Conservation (phyloP, 2,329 filamentous ascomycete species). For the Fusarium sp. region DNA sequence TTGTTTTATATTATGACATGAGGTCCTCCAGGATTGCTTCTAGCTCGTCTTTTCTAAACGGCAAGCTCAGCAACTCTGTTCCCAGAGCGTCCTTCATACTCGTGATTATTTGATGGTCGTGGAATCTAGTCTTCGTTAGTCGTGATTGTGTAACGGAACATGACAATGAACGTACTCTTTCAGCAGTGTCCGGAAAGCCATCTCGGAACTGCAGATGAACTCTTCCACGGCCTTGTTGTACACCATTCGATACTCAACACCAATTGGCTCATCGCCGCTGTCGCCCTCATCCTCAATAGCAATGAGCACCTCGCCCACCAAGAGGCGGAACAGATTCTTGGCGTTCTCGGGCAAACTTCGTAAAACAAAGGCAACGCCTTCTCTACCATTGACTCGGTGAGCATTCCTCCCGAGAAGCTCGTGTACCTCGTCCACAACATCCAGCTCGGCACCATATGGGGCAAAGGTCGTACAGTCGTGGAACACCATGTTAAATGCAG, state of each 20-base stretch:
- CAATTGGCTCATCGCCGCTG: constrained; percentile 63
- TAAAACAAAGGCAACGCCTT: constrained; percentile 91
- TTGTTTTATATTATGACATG: constrained; percentile 41
- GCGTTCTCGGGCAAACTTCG: constrained; percentile 93
- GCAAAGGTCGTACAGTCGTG: constrained; percentile 94
- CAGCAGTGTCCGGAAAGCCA: constrained; percentile 90
- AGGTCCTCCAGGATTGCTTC: constrained; percentile 86
- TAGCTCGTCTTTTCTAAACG: constrained; percentile 87
- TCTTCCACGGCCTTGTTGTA: constrained; percentile 97
- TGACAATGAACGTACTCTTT: constrained; percentile 74
- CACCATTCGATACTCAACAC: constrained; percentile 88
- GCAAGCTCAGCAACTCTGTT: constrained; percentile 84
- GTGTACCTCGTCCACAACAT: constrained; percentile 90
- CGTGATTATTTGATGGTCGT: constrained; percentile 97
- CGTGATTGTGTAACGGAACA: constrained; percentile 18
- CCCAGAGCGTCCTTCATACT: constrained; percentile 86
- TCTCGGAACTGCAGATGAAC: constrained; percentile 96
- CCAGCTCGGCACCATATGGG: constrained; percentile 75
- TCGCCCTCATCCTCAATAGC: constrained; percentile 69
- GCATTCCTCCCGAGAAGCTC: constrained; percentile 84
- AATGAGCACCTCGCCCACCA: constrained; percentile 85
- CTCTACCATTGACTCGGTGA: constrained; percentile 83
- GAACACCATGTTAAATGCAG: constrained; percentile 86
- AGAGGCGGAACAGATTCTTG: constrained; percentile 82
- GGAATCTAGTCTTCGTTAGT: constrained; percentile 68